Base-by-base conservation (phyloP, 2,329 filamentous ascomycete species). In the Huntiella decipiens region DNA sequence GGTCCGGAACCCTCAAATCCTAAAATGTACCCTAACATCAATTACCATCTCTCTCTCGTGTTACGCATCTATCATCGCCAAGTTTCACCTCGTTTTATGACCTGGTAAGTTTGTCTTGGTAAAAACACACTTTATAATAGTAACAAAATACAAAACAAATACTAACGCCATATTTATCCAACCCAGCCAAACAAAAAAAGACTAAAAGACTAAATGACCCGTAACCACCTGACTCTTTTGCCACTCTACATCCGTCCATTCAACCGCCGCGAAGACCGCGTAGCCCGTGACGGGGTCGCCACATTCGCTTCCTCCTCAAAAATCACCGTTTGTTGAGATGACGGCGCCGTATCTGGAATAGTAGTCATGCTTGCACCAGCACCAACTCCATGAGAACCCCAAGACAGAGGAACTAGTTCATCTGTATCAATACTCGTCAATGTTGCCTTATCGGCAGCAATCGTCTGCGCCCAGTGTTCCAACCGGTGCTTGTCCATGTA, bases 401-500 rank as follows among this genome's bases (percentile, higher is more conserved):
- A 37, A 8, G 12, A 36, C 35, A 44, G 44, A 12, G 49, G 46
- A 35, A 42, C 43, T 16, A 42, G 38, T 22, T 58, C 56, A 36
- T 64, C 63, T 40, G 56, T 51, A 7, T 57, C 51, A 31, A 51
- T 54, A 41, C 59, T 55, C 17, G 63, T 53, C 48, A 62, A 55
- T 6, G 53, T 50, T 38, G 61, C 57, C 13, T 63, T 65, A 19
- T 57, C 57, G 28, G 64, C 59, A 16, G 62, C 58, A 5, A 61
- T 59, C 10, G 59, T 59, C 7, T 53, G 57, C 13, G 65, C 60
- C 82, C 87, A 93, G 47, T 79, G 69, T 5, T 76, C 73, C 8
- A 94, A 68, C 34, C 77, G 70, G 49, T 75, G 69, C 58, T 77
- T 77, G 47, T 80, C 72, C 15, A 91, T 66, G 56, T 75, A 75